phyloP scores from a whole-genome alignment of 257 asterid species.

The Solanum chilense region DNA sequence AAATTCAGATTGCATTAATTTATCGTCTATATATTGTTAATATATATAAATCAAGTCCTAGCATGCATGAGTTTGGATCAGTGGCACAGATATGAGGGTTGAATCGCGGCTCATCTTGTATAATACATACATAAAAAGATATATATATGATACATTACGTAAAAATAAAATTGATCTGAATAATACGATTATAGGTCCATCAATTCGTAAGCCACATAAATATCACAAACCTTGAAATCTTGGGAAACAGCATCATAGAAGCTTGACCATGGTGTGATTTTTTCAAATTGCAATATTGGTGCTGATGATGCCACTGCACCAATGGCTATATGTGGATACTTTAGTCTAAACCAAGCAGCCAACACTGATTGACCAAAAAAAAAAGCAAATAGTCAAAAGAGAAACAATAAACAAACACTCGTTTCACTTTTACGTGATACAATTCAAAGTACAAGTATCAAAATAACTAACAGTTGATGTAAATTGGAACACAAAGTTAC shows the following conservation, averaged over 20 bases:
- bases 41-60: background rate
- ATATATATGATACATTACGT: background rate
- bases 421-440: background rate
- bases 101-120: background rate
- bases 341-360: slow-evolving; percentile 83
- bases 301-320: slow-evolving; percentile 92
- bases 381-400: background rate
- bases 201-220: background rate
- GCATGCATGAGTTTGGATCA: background rate
- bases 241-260: slow-evolving; percentile 78
- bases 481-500: background rate
- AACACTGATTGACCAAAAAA: slow-evolving; percentile 30
- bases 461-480: background rate
- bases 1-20: background rate
- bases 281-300: slow-evolving; percentile 69
- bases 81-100: background rate
- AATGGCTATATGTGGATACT: slow-evolving; percentile 63
- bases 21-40: background rate
- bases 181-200: background rate
- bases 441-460: background rate
- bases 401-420: background rate
- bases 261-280: slow-evolving; percentile 75
- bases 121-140: background rate
- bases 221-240: slow-evolving; percentile 53
- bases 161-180: background rate